Conservation (phyloP, 1,284 basidiomycete genomes). For the Mycosarcoma maydis region DNA sequence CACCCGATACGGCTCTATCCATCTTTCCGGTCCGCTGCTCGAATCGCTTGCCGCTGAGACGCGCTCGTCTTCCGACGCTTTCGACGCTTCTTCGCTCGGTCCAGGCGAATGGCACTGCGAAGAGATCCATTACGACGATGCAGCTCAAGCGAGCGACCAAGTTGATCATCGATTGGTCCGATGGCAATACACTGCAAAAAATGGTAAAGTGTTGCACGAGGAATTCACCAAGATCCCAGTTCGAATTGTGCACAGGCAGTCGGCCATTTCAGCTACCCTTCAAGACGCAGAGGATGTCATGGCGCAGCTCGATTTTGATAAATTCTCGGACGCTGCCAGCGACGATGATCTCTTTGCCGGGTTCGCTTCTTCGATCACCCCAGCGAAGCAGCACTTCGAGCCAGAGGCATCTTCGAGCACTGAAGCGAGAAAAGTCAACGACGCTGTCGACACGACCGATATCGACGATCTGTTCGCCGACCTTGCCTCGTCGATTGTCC, state of each 20-base stretch:
- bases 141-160: background rate
- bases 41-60: conserved; percentile 30
- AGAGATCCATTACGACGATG: conserved; percentile 33
- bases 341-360: conserved; percentile 45
- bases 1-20: conserved; percentile 57
- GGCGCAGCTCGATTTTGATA: conserved; percentile 36
- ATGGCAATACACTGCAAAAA: conserved; percentile 39
- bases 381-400: conserved; percentile 1
- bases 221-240: conserved; percentile 39
- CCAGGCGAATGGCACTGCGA: conserved; percentile 34
- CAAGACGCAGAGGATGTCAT: conserved; percentile 16
- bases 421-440: background rate
- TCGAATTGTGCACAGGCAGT: conserved; percentile 11
- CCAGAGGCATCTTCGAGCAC: background rate
- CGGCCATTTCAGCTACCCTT: background rate
- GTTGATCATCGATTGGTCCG: conserved; percentile 27
- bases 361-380: conserved; percentile 15
- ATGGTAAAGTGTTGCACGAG: conserved; percentile 44
- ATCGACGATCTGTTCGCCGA: conserved; percentile 34
- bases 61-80: conserved; percentile 1
- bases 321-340: conserved; percentile 30
- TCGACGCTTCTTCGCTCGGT: conserved; percentile 25
- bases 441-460: conserved; percentile 20
- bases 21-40: conserved; percentile 50
- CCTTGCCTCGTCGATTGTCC: background rate